These are phyloP conservation scores for Starmerella floris DNA, from an alignment of 805 yeast species.

Conservation along the genomic window DNA sequence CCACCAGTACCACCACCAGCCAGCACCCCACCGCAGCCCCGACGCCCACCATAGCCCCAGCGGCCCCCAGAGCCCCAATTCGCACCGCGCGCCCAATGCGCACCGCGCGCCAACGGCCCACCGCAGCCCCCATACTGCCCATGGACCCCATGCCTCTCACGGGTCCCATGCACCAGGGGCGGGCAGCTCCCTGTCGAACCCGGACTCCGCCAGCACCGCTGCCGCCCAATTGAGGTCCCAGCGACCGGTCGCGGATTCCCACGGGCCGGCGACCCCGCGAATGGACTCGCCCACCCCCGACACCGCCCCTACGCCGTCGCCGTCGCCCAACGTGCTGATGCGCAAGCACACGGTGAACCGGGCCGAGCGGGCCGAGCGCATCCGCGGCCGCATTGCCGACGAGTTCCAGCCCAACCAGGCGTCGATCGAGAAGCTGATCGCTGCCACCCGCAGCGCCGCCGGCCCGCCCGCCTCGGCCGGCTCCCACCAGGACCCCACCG, in stretches of 20 bases:
- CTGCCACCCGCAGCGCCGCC: slow-evolving; percentile 3
- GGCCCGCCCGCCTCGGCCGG: not conserved
- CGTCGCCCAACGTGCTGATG: not conserved
- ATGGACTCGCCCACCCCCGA: not conserved
- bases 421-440: slow-evolving; percentile 6
- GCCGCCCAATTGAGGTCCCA: no score
- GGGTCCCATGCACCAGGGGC: not conserved
- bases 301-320: not conserved
- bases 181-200: not conserved
- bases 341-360: not conserved
- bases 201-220: no score
- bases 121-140: not conserved
- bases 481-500: not conserved
- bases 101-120: not conserved
- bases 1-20: not conserved
- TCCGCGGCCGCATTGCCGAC: not conserved
- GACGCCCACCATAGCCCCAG: no score
- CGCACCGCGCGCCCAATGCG: not conserved
- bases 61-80: not conserved
- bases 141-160: not conserved
- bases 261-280: not conserved
- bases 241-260: no score
- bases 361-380: not conserved
- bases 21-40: no score
- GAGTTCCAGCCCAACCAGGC: slow-evolving; percentile 5